phyloP scores from a whole-genome alignment of 78 protist species.

The Salpingoeca rosetta region DNA sequence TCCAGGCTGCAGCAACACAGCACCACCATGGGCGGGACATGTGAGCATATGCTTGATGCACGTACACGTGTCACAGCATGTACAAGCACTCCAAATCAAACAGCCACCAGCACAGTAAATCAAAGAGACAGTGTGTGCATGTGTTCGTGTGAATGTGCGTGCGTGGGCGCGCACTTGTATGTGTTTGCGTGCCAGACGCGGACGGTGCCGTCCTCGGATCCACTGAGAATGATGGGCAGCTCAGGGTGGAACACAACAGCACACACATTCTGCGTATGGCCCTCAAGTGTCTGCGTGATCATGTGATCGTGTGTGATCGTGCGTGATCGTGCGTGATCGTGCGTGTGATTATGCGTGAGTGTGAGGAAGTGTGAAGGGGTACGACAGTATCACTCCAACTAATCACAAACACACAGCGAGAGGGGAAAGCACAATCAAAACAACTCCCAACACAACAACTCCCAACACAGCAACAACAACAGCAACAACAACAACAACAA shows the following conservation, averaged over 20 bases:
- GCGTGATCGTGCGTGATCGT: too few relatives aligned
- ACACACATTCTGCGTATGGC: constrained; percentile 83
- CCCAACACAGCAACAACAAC: too few relatives aligned
- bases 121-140: too few relatives aligned
- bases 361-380: too few relatives aligned
- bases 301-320: too few relatives aligned
- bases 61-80: background rate
- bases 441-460: too few relatives aligned
- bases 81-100: background rate
- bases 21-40: too few relatives aligned
- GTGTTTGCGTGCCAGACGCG: constrained; percentile 87
- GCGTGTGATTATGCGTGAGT: too few relatives aligned
- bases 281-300: constrained; percentile 72
- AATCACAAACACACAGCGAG: too few relatives aligned
- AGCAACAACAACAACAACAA: background rate
- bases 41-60: background rate
- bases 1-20: too few relatives aligned
- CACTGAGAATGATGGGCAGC: constrained; percentile 89
- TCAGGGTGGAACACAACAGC: constrained; percentile 90
- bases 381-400: too few relatives aligned
- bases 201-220: constrained; percentile 80
- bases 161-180: constrained; percentile 40
- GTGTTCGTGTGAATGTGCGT: background rate
- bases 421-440: too few relatives aligned
- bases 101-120: background rate